Conservation (phyloP, 768 basidiomycete genomes). For the Hericium rajendrae region DNA sequence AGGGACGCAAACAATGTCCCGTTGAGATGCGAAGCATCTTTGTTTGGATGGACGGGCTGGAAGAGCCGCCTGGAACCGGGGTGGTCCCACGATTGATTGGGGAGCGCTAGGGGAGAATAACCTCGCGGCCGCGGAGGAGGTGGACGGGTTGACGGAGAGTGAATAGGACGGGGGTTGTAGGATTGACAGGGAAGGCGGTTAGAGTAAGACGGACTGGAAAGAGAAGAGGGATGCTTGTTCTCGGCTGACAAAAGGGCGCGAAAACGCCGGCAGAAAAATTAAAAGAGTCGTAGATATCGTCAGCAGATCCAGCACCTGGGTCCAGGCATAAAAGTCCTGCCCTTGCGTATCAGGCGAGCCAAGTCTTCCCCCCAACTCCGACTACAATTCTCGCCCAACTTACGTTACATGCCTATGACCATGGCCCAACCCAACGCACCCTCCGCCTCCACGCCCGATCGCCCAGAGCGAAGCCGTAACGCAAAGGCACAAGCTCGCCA, state of each 20-base stretch:
- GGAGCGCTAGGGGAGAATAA: too few relatives aligned
- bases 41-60: background rate
- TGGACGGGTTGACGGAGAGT: background rate
- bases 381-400: background rate
- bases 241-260: conserved; percentile 15
- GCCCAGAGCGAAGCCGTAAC: conserved; percentile 76
- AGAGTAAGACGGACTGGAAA: background rate
- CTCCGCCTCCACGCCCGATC: conserved; percentile 8
- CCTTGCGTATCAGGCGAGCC: background rate
- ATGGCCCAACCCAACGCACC: conserved; percentile 1
- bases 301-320: background rate
- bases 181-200: too few relatives aligned
- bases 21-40: too few relatives aligned
- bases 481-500: conserved; percentile 84
- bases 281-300: background rate
- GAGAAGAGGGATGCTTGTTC: background rate
- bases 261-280: conserved; percentile 9
- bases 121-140: background rate
- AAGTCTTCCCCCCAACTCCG: background rate
- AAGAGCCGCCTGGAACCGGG: background rate
- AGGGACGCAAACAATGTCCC: too few relatives aligned
- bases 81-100: background rate
- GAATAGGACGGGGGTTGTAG: too few relatives aligned
- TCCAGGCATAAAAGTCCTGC: background rate
- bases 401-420: conserved; percentile 1